Evolutionary conservation across 257 asterid genomes (phyloP).

Genomic region (Solanum habrochaites): DNA sequence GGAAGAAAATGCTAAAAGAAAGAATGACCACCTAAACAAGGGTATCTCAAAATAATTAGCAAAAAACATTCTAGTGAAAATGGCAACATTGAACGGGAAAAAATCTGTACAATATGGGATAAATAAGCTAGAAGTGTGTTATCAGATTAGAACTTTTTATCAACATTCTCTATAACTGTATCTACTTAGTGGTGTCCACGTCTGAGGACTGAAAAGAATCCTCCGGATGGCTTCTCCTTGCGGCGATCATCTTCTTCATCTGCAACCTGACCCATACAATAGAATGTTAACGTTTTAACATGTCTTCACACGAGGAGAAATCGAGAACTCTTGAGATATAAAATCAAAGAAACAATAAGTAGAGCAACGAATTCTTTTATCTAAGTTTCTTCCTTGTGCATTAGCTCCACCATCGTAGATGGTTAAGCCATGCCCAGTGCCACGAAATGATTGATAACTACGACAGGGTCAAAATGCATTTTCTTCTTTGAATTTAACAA

Average conservation of each 20-base stretch:
- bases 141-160: background rate
- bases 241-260: constrained; percentile 60
- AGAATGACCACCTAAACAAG: background rate
- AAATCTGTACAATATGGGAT: background rate
- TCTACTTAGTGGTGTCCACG: constrained; percentile 47
- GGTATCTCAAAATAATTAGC: background rate
- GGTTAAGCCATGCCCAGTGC: background rate
- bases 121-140: background rate
- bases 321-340: background rate
- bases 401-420: background rate
- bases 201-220: constrained; percentile 66
- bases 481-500: no score
- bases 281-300: background rate
- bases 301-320: background rate
- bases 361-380: background rate
- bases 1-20: background rate
- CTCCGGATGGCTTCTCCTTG: constrained; percentile 58
- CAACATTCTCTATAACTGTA: background rate
- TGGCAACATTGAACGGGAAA: background rate
- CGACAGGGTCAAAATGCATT: background rate
- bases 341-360: background rate
- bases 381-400: background rate
- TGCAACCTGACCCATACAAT: constrained; percentile 45
- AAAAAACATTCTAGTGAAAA: background rate
- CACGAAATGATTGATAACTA: background rate